Evolutionary conservation across 2,329 filamentous ascomycete species (phyloP).

Genomic region (Clonostachys byssicola): DNA sequence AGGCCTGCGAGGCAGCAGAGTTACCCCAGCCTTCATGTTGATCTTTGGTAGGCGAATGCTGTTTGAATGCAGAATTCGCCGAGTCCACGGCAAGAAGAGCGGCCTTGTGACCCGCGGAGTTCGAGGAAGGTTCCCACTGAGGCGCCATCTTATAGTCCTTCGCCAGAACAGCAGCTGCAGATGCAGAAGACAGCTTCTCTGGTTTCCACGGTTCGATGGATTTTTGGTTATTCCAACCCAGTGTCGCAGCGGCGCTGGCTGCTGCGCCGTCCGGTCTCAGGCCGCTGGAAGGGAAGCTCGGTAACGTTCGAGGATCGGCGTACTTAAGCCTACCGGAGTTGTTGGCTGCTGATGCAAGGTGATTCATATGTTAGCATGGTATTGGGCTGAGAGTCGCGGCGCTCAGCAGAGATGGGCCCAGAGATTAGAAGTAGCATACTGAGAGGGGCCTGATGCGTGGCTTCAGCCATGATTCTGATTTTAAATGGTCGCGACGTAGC

Average conservation of each 20-base stretch:
- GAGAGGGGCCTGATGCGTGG: conserved; percentile 1
- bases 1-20: conserved; percentile 67
- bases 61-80: conserved; percentile 22
- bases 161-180: conserved; percentile 35
- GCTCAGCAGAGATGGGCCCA: neutral
- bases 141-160: conserved; percentile 39
- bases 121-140: conserved; percentile 59
- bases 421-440: conserved; percentile 1
- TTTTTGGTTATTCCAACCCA: conserved; percentile 70
- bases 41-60: conserved; percentile 7
- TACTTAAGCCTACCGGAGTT: conserved; percentile 55
- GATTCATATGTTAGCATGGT: too few species aligned
- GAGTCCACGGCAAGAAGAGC: conserved; percentile 59
- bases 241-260: conserved; percentile 68
- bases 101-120: conserved; percentile 67
- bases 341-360: neutral
- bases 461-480: conserved; percentile 2
- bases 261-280: conserved; percentile 53
- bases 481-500: too few species aligned
- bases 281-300: conserved; percentile 68
- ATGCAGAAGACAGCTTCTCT: conserved; percentile 47
- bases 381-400: neutral
- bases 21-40: conserved; percentile 46
- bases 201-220: conserved; percentile 64
- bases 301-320: conserved; percentile 68